These are phyloP conservation scores for Phascolomyces articulosus DNA, from an alignment of 371 early-diverging fungal species.

Conservation along the genomic window DNA sequence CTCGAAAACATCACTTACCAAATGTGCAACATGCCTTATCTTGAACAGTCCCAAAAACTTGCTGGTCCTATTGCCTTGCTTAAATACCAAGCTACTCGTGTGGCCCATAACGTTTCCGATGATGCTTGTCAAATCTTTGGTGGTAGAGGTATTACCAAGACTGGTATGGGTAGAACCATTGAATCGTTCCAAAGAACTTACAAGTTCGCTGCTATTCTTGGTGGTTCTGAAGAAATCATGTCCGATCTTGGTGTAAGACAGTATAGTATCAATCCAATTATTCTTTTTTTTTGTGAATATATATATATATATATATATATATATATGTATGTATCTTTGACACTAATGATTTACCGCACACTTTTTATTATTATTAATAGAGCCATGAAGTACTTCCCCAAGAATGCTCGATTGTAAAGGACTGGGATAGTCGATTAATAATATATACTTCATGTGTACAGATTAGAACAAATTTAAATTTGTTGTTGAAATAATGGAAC, in stretches of 20 bases:
- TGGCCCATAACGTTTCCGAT: slow-evolving; percentile 60
- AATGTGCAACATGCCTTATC: slow-evolving; percentile 66
- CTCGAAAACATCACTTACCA: slow-evolving; percentile 67
- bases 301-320: too few relatives aligned
- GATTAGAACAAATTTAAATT: too few relatives aligned
- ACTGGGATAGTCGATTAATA: background rate
- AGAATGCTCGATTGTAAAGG: slow-evolving; percentile 22
- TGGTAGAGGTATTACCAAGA: slow-evolving; percentile 67
- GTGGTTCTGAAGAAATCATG: slow-evolving; percentile 80
- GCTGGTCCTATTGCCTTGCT: slow-evolving; percentile 72
- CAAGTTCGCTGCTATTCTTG: slow-evolving; percentile 47
- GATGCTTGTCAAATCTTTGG: slow-evolving; percentile 75
- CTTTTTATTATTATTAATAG: background rate
- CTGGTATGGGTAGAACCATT: slow-evolving; percentile 64
- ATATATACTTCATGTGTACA: too few relatives aligned
- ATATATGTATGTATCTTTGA: too few relatives aligned
- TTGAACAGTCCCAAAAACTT: slow-evolving; percentile 60
- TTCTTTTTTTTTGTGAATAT: background rate
- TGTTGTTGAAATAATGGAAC: too few relatives aligned
- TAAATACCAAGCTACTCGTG: slow-evolving; percentile 63
- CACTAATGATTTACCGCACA: too few relatives aligned
- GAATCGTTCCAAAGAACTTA: slow-evolving; percentile 61
- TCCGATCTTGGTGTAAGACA: slow-evolving; percentile 54
- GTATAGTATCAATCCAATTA: background rate
- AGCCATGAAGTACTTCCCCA: slow-evolving; percentile 44